Evolutionary conservation across 495 filamentous ascomycete genomes (phyloP).

Genomic region (Talaromyces proteolyticus): DNA sequence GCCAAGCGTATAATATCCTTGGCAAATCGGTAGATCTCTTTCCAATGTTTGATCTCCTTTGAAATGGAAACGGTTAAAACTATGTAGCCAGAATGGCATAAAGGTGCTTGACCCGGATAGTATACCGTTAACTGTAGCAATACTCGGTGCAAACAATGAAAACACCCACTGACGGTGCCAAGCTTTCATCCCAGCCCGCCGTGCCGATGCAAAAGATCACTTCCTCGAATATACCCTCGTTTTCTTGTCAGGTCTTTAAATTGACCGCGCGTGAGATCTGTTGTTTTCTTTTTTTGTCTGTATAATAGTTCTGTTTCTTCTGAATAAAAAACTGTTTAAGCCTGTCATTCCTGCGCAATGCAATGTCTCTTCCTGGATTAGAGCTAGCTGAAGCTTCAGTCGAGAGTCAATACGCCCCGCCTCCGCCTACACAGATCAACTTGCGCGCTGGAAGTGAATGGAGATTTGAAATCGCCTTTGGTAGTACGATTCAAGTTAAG

Average conservation of each 20-base stretch:
- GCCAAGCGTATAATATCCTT: no score
- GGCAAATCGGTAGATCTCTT: neutral
- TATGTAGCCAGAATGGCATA: no score
- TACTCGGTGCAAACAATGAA: neutral
- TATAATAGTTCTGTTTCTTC: neutral
- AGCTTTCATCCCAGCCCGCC: no score
- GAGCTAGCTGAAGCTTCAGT: slow-evolving; percentile 37
- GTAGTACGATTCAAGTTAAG: slow-evolving; percentile 55
- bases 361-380: slow-evolving; percentile 44
- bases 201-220: no score
- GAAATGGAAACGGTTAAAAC: no score
- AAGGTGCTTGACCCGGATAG: no score
- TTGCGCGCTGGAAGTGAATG: slow-evolving; percentile 62
- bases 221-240: no score
- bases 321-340: neutral
- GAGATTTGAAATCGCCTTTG: slow-evolving; percentile 82
- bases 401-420: slow-evolving; percentile 30
- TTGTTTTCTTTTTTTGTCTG: neutral
- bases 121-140: no score
- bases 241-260: no score
- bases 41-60: neutral
- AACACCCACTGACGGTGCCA: no score
- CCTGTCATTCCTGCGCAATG: slow-evolving; percentile 10
- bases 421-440: slow-evolving; percentile 36
- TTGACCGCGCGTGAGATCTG: no score